Evolutionary conservation across 768 basidiomycete genomes (phyloP), one percentile per base, ranked within the genome.

Genomic region (Hortiboletus flavorubellus): DNA sequence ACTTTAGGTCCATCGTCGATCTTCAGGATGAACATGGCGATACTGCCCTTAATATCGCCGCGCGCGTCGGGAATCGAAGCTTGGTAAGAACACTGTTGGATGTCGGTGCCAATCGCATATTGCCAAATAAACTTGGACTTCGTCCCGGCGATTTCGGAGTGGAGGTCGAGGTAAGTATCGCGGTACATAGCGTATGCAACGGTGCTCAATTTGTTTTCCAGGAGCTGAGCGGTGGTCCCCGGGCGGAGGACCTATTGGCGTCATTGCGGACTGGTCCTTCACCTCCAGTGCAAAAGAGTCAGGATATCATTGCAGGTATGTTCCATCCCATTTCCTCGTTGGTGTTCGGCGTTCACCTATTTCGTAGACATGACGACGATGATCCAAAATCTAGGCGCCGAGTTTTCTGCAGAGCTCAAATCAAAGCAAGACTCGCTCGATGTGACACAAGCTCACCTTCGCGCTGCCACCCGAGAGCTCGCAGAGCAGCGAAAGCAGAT

Each of bases 11-110:
- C 5, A 72, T 98, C 48, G 86, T 98, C 11, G 93, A 98, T 70
- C 75, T 96, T 40, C 91, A 93, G 71, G 97, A 99, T 66, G 85
- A 91, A 61, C 88, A 98, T 68, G 97, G 96, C 0, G 97, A 99
- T 67, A 98, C 96, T 0, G 93, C 93, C 8, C 71, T 99, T 64
- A 97, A 97, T 73, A 91, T 98, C 63, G 93, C 96, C 14, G 95
- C 96, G 1, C 75, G 96, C 53, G 89, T 98, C 1, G 97, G 97
- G 2, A 97, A 93, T 69, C 78, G 89, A 58, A 86, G 87, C 57
- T 69, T 98, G 55, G 93, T 98, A 14, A 78, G 88, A 63, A 87
- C 92, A 4, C 71, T 98, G 61, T 64, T 99, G 55, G 95, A 97
- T 64, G 91, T 93, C 8, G 94, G 93, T 12, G 97, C 96, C 6